These are phyloP conservation scores for Pleurotus eryngii DNA, from an alignment of 768 basidiomycete species.

Conservation along the genomic window DNA sequence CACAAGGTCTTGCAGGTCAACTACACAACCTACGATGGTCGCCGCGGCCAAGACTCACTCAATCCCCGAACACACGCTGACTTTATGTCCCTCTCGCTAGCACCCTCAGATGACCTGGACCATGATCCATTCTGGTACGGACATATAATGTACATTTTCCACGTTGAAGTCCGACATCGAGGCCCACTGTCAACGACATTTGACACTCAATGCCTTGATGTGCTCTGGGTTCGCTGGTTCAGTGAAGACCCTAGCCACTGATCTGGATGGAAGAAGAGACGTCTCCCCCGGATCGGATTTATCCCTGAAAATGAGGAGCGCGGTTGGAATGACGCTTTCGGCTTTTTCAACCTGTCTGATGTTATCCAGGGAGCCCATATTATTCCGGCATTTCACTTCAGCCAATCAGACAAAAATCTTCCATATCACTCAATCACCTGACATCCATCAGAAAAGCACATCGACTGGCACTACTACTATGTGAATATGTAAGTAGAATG, in stretches of 20 bases:
- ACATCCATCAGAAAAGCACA: background rate
- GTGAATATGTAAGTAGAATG: slow-evolving; percentile 29
- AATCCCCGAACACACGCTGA: slow-evolving; percentile 22
- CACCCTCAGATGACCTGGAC: background rate
- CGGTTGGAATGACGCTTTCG: background rate
- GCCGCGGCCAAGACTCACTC: slow-evolving; percentile 20
- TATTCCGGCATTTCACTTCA: slow-evolving; percentile 11
- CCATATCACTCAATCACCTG: background rate
- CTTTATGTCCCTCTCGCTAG: slow-evolving; percentile 18
- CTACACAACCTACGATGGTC: slow-evolving; percentile 28
- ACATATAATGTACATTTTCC: slow-evolving; percentile 9
- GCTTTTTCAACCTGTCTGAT: slow-evolving; percentile 11
- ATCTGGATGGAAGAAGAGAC: background rate
- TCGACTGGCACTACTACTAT: slow-evolving; percentile 29
- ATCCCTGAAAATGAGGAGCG: slow-evolving; percentile 1
- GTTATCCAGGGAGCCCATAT: slow-evolving; percentile 11
- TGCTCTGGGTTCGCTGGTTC: slow-evolving; percentile 12
- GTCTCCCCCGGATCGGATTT: slow-evolving; percentile 9
- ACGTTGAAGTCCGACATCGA: background rate
- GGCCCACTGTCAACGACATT: background rate
- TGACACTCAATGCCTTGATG: slow-evolving; percentile 14
- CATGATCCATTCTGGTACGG: slow-evolving; percentile 19
- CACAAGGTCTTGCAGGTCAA: slow-evolving; percentile 18
- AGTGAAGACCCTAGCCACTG: background rate
- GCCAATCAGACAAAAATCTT: background rate